A percentile compares a stretch with the other conserved stretches of the same genome.
These are phyloP conservation scores for Termitomyces sp. DNA, from an alignment of 768 basidiomycete species.

Conservation along the genomic window DNA sequence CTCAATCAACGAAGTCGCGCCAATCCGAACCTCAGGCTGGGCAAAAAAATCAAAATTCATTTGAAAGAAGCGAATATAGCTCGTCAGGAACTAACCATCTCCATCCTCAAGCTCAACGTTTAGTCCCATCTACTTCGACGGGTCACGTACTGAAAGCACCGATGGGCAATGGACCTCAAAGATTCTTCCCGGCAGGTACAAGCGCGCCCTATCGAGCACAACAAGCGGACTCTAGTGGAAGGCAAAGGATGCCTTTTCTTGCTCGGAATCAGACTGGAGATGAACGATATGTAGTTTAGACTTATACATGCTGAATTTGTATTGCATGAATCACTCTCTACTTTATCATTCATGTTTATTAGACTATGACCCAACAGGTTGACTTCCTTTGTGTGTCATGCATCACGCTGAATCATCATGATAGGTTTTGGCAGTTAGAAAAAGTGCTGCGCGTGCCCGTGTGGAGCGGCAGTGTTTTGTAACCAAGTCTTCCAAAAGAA, in stretches of 20 bases:
- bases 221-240: slow-evolving; percentile 18
- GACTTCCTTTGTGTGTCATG: not conserved
- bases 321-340: not conserved
- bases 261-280: slow-evolving; percentile 15
- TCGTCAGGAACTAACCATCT: slow-evolving; percentile 4
- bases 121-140: slow-evolving; percentile 5
- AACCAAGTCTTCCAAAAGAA: slow-evolving; percentile 4
- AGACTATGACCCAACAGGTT: not conserved
- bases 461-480: slow-evolving; percentile 5
- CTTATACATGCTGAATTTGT: not conserved
- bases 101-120: slow-evolving; percentile 8
- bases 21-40: slow-evolving; percentile 7
- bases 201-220: slow-evolving; percentile 23
- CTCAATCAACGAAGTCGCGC: slow-evolving; percentile 33
- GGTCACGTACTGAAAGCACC: slow-evolving; percentile 10
- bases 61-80: slow-evolving; percentile 8
- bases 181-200: slow-evolving; percentile 15
- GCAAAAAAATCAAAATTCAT: slow-evolving; percentile 3
- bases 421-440: not conserved
- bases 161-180: slow-evolving; percentile 17
- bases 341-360: not conserved
- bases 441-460: not conserved
- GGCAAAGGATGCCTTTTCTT: slow-evolving; percentile 53
- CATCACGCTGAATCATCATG: not conserved
- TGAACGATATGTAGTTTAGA: slow-evolving; percentile 8